phyloP scores from a whole-genome alignment of 1,139 yeast genomes.

The Blastobotrys malaysiensis region DNA sequence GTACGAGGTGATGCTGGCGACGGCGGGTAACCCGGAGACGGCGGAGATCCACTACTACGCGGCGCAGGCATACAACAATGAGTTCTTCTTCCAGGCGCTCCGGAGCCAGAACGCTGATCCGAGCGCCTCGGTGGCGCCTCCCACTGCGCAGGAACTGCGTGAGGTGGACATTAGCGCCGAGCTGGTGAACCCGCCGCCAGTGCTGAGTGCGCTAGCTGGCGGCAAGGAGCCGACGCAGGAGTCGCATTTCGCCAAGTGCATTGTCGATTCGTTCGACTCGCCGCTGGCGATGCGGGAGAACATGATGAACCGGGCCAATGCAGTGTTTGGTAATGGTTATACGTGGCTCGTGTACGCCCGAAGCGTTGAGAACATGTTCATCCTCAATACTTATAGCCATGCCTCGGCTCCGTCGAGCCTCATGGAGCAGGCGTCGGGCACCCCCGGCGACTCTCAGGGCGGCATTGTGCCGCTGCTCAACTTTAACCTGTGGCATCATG shows the following conservation, averaged over 20 bases:
- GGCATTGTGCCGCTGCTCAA: slow-evolving; percentile 64
- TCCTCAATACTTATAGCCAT: slow-evolving; percentile 69
- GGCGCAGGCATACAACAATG: slow-evolving; percentile 88
- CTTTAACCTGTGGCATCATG: slow-evolving; percentile 81
- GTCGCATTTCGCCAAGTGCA: slow-evolving; percentile 15
- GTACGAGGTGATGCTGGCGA: slow-evolving; percentile 57
- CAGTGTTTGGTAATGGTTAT: slow-evolving; percentile 78
- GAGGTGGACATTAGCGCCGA: slow-evolving; percentile 21
- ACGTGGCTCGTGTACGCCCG: slow-evolving; percentile 62
- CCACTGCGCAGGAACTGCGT: slow-evolving; percentile 12
- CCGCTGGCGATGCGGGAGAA: slow-evolving; percentile 52
- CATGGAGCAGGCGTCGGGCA: slow-evolving; percentile 41
- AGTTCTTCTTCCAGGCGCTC: slow-evolving; percentile 75
- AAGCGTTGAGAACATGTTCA: slow-evolving; percentile 49
- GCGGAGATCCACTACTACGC: slow-evolving; percentile 71
- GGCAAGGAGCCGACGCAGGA: slow-evolving; percentile 7
- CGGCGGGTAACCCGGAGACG: slow-evolving; percentile 63
- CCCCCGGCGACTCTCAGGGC: slow-evolving; percentile 52
- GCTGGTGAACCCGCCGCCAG: slow-evolving; percentile 18
- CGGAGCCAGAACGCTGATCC: slow-evolving; percentile 25
- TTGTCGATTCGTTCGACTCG: slow-evolving; percentile 35
- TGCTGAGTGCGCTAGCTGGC: slow-evolving; percentile 5
- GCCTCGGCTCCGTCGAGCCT: neutral
- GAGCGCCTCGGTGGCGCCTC: slow-evolving; percentile 19
- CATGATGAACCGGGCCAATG: slow-evolving; percentile 53